Percentiles rank a stretch among this genome's conserved stretches.
Conservation (phyloP, 2,329 filamentous ascomycete genomes). For the Hypoxylon sp. region DNA sequence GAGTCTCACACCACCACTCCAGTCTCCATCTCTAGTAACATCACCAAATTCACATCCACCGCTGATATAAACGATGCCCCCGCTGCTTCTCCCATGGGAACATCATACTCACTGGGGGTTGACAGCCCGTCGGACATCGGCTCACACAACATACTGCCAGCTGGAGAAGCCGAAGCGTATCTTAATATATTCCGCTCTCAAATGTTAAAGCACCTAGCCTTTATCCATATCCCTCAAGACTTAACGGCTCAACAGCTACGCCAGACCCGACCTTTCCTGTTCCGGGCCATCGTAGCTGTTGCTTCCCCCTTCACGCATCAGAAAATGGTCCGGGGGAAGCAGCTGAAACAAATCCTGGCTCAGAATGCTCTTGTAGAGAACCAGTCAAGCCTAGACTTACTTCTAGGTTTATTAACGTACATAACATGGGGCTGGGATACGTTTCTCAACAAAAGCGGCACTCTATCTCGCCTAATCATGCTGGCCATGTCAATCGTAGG, state of each 20-base stretch:
- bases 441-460: slow-evolving; percentile 50
- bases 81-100: neutral
- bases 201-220: slow-evolving; percentile 55
- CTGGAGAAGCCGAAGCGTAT: slow-evolving; percentile 10
- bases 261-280: slow-evolving; percentile 51
- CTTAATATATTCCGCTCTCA: slow-evolving; percentile 46
- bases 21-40: slow-evolving; percentile 2
- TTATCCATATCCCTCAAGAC: slow-evolving; percentile 49
- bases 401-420: slow-evolving; percentile 54
- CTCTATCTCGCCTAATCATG: slow-evolving; percentile 54
- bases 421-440: slow-evolving; percentile 54
- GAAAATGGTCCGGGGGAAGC: slow-evolving; percentile 46
- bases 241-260: slow-evolving; percentile 51
- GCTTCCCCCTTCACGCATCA: slow-evolving; percentile 50
- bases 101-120: neutral
- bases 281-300: slow-evolving; percentile 54
- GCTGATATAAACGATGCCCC: neutral
- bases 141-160: neutral
- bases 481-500: slow-evolving; percentile 54
- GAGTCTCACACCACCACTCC: slow-evolving; percentile 14
- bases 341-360: slow-evolving; percentile 51
- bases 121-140: neutral
- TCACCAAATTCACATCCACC: neutral
- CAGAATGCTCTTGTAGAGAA: slow-evolving; percentile 48
- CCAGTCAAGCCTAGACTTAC: slow-evolving; percentile 52